A percentile compares a stretch with the other conserved stretches of the same genome.
Evolutionary conservation across 1,284 basidiomycete genomes (phyloP).

Genomic region (Porodaedalea pini): DNA sequence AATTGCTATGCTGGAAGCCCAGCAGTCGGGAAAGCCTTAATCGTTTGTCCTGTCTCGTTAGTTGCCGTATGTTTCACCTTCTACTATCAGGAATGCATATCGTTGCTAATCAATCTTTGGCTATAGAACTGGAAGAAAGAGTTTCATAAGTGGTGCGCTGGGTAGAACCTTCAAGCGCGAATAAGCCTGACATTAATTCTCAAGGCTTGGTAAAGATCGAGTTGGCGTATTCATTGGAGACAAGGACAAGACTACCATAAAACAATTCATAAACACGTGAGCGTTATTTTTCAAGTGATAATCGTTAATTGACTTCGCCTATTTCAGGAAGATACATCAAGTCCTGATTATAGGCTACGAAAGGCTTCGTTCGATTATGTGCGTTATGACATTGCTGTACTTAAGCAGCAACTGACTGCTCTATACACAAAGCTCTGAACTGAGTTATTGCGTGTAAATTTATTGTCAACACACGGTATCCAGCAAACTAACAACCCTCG

Average conservation of each 20-base stretch:
- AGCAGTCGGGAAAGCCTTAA: conserved; percentile 73
- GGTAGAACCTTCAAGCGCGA: conserved; percentile 11
- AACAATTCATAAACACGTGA: conserved; percentile 73
- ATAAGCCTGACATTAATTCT: conserved; percentile 1
- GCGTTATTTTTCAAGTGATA: conserved; percentile 24
- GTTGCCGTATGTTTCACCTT: conserved; percentile 57
- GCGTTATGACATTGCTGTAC: conserved; percentile 25
- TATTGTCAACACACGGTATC: not conserved
- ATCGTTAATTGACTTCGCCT: not conserved
- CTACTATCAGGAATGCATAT: conserved; percentile 8
- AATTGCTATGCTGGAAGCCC: conserved; percentile 70
- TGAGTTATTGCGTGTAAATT: conserved; percentile 61
- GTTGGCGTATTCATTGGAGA: conserved; percentile 80
- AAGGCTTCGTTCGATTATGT: conserved; percentile 80
- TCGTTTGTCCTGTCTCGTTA: conserved; percentile 94
- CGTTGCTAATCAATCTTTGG: not conserved
- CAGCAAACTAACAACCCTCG: not conserved
- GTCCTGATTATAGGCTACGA: conserved; percentile 97
- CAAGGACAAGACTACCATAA: conserved; percentile 67
- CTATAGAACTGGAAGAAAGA: conserved; percentile 92
- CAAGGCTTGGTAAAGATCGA: conserved; percentile 74
- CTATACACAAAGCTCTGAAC: conserved; percentile 47
- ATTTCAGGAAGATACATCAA: conserved; percentile 68
- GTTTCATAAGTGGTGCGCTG: conserved; percentile 85
- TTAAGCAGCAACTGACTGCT: not conserved